Base-by-base conservation (phyloP, 768 basidiomycete species). In the Leccinum imitatum region DNA sequence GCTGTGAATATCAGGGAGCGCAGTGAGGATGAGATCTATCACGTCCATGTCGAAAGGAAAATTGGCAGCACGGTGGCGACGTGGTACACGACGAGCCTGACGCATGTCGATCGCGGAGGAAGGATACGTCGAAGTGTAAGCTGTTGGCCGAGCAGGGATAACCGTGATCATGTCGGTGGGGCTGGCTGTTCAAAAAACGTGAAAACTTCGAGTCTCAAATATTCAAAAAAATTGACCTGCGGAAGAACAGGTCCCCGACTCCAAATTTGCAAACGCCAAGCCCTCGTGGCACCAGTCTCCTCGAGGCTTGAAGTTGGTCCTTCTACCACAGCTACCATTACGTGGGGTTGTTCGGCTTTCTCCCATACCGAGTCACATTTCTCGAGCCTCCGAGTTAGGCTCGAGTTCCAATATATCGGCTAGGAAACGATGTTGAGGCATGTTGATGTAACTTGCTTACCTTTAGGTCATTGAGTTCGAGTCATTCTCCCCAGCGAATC, bases 1-100 rank as follows among this genome's bases (percentile, higher is more conserved):
- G 37, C 27, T 54, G 44, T 57, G 23, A 7, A 66, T 48, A 33
- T 66, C 65, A 11, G 61, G 9, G 3, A 66, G 54, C 4, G 58
- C 19, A 1, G 54, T 56, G 25, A 66, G 61, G 17, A 66, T 25
- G 25, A 58, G 47, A 27, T 66, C 65, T 13, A 52, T 63, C 54
- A 66, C 15, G 46, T 66, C 65, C 15, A 33, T 6, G 11, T 66
- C 56, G 7, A 65, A 58, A 50, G 41, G 52, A 37, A 62, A 65
- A 48, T 53, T 23, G 27, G 14, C 31, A 23, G 14, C 31, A 23
- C n/a, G 30, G n/a, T n/a, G 15, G n/a, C n/a, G n/a, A 2, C 41
- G n/a, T 41, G 17, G 41, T 41, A 17, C 41, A n/a, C 41, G n/a
- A n/a, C 41, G 41, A 41, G 41, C 41, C n/a, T 41, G 41, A 41